Base-by-base conservation (phyloP, 768 basidiomycete genomes). In the Guyanaporus albipodus region DNA sequence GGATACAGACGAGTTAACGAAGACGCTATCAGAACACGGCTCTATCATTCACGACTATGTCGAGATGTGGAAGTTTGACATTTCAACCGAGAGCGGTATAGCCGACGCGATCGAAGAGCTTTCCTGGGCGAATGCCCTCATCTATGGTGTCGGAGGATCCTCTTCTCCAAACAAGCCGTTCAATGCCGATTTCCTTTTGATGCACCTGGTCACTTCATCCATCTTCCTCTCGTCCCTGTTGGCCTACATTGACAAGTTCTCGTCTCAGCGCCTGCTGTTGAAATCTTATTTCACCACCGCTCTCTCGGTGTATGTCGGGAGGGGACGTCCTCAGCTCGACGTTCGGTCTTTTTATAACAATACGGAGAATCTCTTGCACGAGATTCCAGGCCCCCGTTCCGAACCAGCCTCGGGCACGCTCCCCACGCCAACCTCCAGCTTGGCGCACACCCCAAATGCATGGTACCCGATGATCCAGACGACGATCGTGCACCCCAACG, bases 131-230 rank as follows among this genome's bases (percentile, higher is more conserved):
- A 74, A 72, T 38, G 67, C 60, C 0, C 56, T 84, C 15, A 70
- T 84, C n/a, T 89, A 81, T 55, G 82, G 75, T 1, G 68, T 84
- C 28, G 75, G 73, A 18, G 83, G 79, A 12, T 79, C 70, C 66
- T 59, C 70, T n/a, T n/a, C n/a, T 9, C 46, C 17, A 52, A 61
- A 43, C 68, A 75, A 50, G 68, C 63, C 37, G 75, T 83, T 85
- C 68, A 77, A 75, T 28, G 80, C 78, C 1, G 81, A 87, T 54
- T 87, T 87, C 67, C 77, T 79, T 68, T 51, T 85, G 17, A 79
- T 83, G 75, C 86, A 87, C 56, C 67, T 87, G 5, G 74, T 86
- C 31, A 89, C 85, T 0, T 84, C 83, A 4, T 71, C 78, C 4
- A 56, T 84, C 18, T 84, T 86, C 69, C 57, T 85, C 22, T 70